Evolutionary conservation across 768 basidiomycete genomes (phyloP).

Genomic region (Inosperma sp.): DNA sequence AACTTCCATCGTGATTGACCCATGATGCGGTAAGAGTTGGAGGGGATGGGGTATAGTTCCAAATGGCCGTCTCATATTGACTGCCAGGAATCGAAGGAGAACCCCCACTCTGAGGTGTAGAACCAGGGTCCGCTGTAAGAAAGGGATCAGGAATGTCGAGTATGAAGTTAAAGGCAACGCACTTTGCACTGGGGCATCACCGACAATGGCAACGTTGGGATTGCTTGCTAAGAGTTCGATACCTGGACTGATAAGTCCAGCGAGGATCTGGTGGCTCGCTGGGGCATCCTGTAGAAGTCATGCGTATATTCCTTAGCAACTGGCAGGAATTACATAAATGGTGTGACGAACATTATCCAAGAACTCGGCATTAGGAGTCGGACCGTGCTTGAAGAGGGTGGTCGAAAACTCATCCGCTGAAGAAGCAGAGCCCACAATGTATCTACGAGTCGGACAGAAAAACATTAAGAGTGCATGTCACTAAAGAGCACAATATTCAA

Average conservation of each 20-base stretch:
- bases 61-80: neutral
- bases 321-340: neutral
- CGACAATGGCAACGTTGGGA: neutral
- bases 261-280: constrained; percentile 2
- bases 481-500: neutral
- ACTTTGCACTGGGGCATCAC: neutral
- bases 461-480: neutral
- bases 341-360: neutral
- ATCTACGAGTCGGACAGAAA: constrained; percentile 1
- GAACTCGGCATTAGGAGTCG: neutral
- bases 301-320: neutral
- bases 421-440: constrained; percentile 4
- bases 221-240: neutral
- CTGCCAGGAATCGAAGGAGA: neutral
- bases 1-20: neutral
- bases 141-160: neutral
- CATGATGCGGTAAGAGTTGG: neutral
- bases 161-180: neutral
- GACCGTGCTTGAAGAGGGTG: neutral
- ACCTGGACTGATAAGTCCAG: neutral
- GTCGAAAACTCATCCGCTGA: constrained; percentile 1
- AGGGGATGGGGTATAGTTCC: neutral
- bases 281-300: constrained; percentile 1
- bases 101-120: neutral
- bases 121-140: neutral